These are phyloP conservation scores for Venturia carpophila DNA, from an alignment of 2,329 filamentous ascomycete genomes.

Conservation along the genomic window DNA sequence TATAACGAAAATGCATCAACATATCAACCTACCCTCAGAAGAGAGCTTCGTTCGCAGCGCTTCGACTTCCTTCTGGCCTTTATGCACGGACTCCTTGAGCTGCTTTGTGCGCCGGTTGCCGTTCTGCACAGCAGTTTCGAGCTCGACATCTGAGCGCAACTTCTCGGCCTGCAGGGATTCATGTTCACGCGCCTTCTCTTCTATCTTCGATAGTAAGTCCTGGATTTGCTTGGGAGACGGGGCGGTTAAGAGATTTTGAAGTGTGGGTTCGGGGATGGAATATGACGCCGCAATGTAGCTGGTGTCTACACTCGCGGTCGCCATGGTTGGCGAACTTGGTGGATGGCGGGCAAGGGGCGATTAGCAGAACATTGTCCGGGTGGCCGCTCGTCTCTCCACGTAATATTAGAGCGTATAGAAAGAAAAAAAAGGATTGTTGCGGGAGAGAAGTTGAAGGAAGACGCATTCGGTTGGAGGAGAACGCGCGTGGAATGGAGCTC, in stretches of 20 bases:
- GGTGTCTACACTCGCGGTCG: constrained; percentile 47
- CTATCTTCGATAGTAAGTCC: constrained; percentile 64
- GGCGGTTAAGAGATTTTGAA: constrained; percentile 54
- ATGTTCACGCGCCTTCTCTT: constrained; percentile 70
- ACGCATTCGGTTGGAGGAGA: background rate
- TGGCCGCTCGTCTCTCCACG: background rate
- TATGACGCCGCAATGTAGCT: constrained; percentile 67
- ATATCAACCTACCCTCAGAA: constrained; percentile 60
- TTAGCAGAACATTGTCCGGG: constrained; percentile 2
- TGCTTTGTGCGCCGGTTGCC: constrained; percentile 76
- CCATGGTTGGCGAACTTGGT: background rate
- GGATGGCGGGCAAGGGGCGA: background rate
- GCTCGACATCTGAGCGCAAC: constrained; percentile 79
- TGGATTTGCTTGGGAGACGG: constrained; percentile 74
- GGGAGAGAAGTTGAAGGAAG: background rate
- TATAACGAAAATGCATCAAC: background rate
- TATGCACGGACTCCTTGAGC: constrained; percentile 73
- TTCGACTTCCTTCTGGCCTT: constrained; percentile 74
- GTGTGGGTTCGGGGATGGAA: constrained; percentile 56
- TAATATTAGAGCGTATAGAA: background rate
- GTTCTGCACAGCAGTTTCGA: constrained; percentile 80
- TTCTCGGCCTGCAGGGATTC: constrained; percentile 81
- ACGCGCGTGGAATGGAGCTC: background rate
- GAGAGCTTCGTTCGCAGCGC: constrained; percentile 73
- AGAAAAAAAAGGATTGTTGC: background rate